Percentiles rank a stretch among this genome's conserved stretches.
These are phyloP conservation scores for Aureobasidium mangrovei DNA, from an alignment of 2,329 filamentous ascomycete genomes.

Conservation along the genomic window DNA sequence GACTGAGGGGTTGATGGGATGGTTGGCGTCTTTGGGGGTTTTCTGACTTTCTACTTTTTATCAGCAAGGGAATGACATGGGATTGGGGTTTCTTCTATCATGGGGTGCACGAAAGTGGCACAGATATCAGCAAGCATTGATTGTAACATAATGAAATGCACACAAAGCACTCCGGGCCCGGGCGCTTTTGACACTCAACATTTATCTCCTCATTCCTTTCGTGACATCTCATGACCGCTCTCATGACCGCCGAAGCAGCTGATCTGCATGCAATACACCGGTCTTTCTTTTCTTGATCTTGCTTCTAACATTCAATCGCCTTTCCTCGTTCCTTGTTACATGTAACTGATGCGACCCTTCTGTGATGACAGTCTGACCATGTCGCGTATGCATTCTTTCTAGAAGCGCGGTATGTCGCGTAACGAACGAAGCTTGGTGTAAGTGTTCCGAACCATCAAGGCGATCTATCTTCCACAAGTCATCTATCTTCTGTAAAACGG, in stretches of 20 bases:
- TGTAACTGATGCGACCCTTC: not conserved
- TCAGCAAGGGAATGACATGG: slow-evolving; percentile 16
- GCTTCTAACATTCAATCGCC: not conserved
- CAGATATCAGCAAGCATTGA: slow-evolving; percentile 27
- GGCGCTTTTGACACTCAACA: slow-evolving; percentile 3
- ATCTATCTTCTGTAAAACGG: no score
- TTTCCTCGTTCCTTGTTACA: not conserved
- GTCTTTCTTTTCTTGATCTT: no score
- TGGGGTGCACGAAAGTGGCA: slow-evolving; percentile 17
- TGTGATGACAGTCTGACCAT: not conserved
- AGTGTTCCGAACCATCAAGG: not conserved
- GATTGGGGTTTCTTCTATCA: slow-evolving; percentile 16
- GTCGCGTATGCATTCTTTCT: not conserved
- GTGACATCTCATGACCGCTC: slow-evolving; percentile 3
- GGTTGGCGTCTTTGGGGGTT: slow-evolving; percentile 14
- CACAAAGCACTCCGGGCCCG: slow-evolving; percentile 6
- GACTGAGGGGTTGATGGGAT: slow-evolving; percentile 16
- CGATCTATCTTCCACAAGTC: no score
- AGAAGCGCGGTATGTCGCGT: slow-evolving; percentile 6
- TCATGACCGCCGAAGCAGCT: no score
- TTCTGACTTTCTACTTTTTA: slow-evolving; percentile 15
- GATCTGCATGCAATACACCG: no score
- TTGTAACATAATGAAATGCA: slow-evolving; percentile 31
- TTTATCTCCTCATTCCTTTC: slow-evolving; percentile 1
- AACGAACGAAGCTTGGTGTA: not conserved